Percentiles rank a stretch among this genome's conserved stretches.
Conservation (phyloP, 2,329 filamentous ascomycete genomes). For the Exserohilum turcica region DNA sequence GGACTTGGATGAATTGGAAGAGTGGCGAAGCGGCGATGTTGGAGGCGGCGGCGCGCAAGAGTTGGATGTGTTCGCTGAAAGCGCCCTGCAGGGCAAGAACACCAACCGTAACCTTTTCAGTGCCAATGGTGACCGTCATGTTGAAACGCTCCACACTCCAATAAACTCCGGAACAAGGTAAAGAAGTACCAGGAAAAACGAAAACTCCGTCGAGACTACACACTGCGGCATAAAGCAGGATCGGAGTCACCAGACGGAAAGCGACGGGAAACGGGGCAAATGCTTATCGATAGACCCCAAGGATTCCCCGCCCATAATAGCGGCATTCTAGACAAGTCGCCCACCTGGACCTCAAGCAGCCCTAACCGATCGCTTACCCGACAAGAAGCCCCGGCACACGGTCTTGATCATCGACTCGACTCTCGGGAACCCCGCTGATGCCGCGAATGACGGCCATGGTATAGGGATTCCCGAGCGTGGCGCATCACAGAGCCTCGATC, state of each 20-base stretch:
- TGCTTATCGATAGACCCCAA: slow-evolving; percentile 22
- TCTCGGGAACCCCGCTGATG: slow-evolving; percentile 13
- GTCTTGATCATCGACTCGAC: slow-evolving; percentile 6
- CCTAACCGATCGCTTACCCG: slow-evolving; percentile 8
- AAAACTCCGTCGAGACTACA: not conserved
- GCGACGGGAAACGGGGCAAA: slow-evolving; percentile 5
- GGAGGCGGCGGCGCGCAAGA: slow-evolving; percentile 72
- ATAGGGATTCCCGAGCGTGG: slow-evolving; percentile 4
- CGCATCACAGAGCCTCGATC: not conserved
- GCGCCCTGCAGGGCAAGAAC: slow-evolving; percentile 85
- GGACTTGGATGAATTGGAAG: slow-evolving; percentile 73
- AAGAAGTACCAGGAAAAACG: not conserved
- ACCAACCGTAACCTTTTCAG: slow-evolving; percentile 57
- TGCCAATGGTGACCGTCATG: slow-evolving; percentile 35
- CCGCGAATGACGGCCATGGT: slow-evolving; percentile 3
- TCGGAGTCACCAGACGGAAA: slow-evolving; percentile 14
- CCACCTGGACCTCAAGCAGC: slow-evolving; percentile 4
- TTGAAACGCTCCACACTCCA: not conserved
- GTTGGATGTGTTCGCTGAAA: slow-evolving; percentile 83
- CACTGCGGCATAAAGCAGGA: not conserved
- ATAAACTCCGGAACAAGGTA: slow-evolving; percentile 11
- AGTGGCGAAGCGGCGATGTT: slow-evolving; percentile 45
- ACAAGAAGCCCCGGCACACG: not conserved
- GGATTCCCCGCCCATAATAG: slow-evolving; percentile 8
- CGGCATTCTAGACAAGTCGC: slow-evolving; percentile 4